Percentiles rank a stretch among this genome's conserved stretches.
Conservation (phyloP, 768 basidiomycete genomes). For the Podaxis sp. region DNA sequence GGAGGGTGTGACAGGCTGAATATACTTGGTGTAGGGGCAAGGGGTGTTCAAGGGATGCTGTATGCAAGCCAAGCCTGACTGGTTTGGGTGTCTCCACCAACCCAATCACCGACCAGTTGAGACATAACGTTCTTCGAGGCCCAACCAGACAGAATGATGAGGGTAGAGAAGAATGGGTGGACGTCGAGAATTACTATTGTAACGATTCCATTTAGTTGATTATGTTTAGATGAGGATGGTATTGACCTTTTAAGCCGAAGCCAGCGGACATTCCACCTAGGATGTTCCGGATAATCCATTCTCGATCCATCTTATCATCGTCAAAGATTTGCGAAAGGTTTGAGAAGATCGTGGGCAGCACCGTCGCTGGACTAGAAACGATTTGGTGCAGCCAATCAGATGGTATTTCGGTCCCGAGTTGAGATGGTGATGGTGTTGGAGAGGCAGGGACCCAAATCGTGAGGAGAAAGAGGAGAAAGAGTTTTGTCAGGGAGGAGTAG, state of each 20-base stretch:
- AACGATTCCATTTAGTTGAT: neutral
- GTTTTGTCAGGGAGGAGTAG: conserved; percentile 81
- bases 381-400: conserved; percentile 23
- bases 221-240: neutral
- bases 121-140: conserved; percentile 61
- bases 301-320: conserved; percentile 71
- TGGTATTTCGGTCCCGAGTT: conserved; percentile 17
- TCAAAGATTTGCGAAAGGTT: conserved; percentile 54
- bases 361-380: conserved; percentile 27
- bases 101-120: conserved; percentile 59
- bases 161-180: conserved; percentile 67
- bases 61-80: conserved; percentile 78
- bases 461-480: conserved; percentile 77
- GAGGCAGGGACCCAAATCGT: conserved; percentile 70
- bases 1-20: too few species aligned
- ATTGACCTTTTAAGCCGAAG: conserved; percentile 74
- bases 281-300: conserved; percentile 81
- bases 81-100: conserved; percentile 51
- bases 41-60: conserved; percentile 57
- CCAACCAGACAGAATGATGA: conserved; percentile 78
- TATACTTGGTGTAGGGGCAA: too few species aligned
- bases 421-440: conserved; percentile 16
- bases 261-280: conserved; percentile 86
- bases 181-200: conserved; percentile 69
- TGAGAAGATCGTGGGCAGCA: conserved; percentile 16